Conservation (phyloP, 768 basidiomycete genomes). For the Amyloporia xantha region DNA sequence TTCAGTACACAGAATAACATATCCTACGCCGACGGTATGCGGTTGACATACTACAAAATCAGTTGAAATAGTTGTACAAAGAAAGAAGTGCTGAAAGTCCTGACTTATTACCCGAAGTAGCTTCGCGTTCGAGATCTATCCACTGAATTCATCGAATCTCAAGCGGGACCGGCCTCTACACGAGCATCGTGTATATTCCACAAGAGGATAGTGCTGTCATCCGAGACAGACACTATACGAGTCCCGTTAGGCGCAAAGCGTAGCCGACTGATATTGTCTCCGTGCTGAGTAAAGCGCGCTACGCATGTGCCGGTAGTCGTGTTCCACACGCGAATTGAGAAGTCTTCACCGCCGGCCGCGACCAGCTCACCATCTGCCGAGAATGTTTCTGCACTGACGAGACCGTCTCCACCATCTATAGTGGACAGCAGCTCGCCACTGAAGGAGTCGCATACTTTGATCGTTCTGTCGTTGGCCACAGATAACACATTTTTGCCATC, state of each 20-base stretch:
- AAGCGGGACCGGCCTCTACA: no score
- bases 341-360: conserved; percentile 6
- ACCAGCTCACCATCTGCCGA: conserved; percentile 11
- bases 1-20: no score
- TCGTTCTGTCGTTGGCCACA: conserved; percentile 9
- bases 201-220: conserved; percentile 17
- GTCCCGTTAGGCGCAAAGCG: conserved; percentile 13
- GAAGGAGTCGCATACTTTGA: conserved; percentile 8
- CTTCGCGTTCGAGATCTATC: no score
- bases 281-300: conserved; percentile 11
- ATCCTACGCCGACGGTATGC: no score
- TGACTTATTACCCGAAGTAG: no score
- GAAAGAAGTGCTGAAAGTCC: no score
- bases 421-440: neutral
- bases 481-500: conserved; percentile 14
- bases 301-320: conserved; percentile 4
- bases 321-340: conserved; percentile 10
- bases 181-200: neutral
- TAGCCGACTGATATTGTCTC: conserved; percentile 10
- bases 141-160: no score
- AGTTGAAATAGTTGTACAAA: no score
- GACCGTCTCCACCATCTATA: conserved; percentile 1
- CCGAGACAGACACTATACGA: conserved; percentile 22
- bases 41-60: no score
- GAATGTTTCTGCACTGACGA: conserved; percentile 5